Evolutionary conservation across 768 basidiomycete species (phyloP).

Genomic region (Gautieria morchelliformis): DNA sequence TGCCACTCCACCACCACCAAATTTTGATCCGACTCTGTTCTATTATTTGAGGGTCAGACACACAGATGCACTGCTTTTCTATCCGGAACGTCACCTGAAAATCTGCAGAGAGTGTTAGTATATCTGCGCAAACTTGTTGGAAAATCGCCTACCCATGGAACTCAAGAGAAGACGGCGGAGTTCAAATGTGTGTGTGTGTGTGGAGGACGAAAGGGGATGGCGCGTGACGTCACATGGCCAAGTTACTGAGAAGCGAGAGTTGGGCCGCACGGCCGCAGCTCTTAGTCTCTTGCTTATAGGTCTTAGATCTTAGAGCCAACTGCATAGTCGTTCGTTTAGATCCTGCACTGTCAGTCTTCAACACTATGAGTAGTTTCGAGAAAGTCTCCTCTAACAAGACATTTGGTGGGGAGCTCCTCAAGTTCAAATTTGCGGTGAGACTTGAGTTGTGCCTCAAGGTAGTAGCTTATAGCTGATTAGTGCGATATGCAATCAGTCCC

Average conservation of each 20-base stretch:
- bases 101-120: slow-evolving; percentile 3
- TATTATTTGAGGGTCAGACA: slow-evolving; percentile 20
- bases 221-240: too few species aligned
- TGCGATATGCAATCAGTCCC: slow-evolving; percentile 38
- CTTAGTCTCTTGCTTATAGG: too few species aligned
- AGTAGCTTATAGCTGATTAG: not conserved
- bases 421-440: slow-evolving; percentile 77
- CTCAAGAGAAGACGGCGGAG: not conserved
- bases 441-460: not conserved
- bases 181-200: not conserved
- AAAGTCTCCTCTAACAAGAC: slow-evolving; percentile 68
- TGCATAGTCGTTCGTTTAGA: not conserved
- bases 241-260: too few species aligned
- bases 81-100: not conserved
- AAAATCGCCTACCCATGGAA: not conserved
- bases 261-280: too few species aligned
- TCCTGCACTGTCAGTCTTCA: not conserved
- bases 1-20: slow-evolving; percentile 92
- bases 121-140: not conserved
- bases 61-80: not conserved
- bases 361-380: slow-evolving; percentile 36
- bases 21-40: slow-evolving; percentile 95
- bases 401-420: slow-evolving; percentile 71
- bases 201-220: too few species aligned
- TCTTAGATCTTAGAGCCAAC: too few species aligned